Conservation (phyloP, 2,329 filamentous ascomycete genomes). For the Microcyclospora tardicrescens region DNA sequence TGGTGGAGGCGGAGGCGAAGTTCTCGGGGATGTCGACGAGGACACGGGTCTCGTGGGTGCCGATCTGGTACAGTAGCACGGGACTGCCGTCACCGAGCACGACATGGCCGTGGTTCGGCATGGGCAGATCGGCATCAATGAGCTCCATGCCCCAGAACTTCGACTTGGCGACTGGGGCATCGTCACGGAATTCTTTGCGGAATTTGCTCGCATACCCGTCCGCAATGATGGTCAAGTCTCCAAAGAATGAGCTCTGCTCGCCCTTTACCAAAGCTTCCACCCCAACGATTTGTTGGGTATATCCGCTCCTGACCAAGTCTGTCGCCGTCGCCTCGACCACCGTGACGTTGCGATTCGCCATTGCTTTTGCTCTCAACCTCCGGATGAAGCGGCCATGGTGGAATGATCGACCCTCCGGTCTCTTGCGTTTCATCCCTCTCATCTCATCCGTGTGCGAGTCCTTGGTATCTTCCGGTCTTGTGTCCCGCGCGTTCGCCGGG, state of each 20-base stretch:
- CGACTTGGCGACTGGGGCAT: conserved; percentile 57
- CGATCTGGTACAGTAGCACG: conserved; percentile 91
- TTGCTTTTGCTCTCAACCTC: conserved; percentile 63
- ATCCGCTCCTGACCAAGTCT: conserved; percentile 57
- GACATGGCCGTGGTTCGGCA: conserved; percentile 70
- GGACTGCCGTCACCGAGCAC: conserved; percentile 66
- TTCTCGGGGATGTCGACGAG: conserved; percentile 77
- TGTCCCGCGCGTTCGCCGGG: conserved; percentile 43
- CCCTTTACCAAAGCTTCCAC: conserved; percentile 61
- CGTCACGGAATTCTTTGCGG: conserved; percentile 61
- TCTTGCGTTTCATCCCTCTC: conserved; percentile 26
- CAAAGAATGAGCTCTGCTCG: conserved; percentile 65
- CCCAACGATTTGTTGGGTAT: conserved; percentile 62
- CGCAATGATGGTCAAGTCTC: conserved; percentile 71
- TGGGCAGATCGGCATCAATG: conserved; percentile 70
- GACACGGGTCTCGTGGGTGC: conserved; percentile 80
- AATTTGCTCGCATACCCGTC: conserved; percentile 92
- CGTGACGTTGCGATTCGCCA: conserved; percentile 67
- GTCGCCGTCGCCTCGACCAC: conserved; percentile 82
- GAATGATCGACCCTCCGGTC: conserved; percentile 66
- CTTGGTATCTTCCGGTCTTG: conserved; percentile 19
- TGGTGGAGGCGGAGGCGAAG: conserved; percentile 57
- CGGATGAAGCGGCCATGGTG: conserved; percentile 91
- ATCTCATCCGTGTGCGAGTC: conserved; percentile 21
- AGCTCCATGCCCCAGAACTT: conserved; percentile 93